phyloP scores from a whole-genome alignment of 1,284 basidiomycete genomes.

The Trametes sp. region DNA sequence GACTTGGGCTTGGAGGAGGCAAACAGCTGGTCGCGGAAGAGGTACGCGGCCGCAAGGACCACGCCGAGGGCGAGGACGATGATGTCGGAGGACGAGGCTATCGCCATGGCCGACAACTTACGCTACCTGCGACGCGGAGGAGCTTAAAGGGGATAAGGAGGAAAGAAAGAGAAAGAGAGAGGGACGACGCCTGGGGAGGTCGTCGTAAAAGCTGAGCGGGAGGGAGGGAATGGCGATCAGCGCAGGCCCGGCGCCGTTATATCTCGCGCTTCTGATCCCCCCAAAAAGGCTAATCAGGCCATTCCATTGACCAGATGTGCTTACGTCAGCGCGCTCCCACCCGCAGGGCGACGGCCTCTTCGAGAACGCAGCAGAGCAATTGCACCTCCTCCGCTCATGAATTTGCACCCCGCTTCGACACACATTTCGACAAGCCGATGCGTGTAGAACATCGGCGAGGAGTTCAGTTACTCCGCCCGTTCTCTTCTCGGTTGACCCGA shows the following conservation, averaged over 20 bases:
- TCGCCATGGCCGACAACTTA: slow-evolving; percentile 51
- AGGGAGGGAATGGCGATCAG: slow-evolving; percentile 1
- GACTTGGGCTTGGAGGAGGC: slow-evolving; percentile 65
- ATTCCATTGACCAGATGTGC: slow-evolving; percentile 5
- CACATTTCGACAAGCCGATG: not conserved
- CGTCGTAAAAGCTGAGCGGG: slow-evolving; percentile 13
- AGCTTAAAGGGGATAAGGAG: slow-evolving; percentile 16
- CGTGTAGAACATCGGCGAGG: not conserved
- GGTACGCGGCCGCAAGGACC: slow-evolving; percentile 74
- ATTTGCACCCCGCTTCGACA: too few relatives aligned
- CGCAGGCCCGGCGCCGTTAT: slow-evolving; percentile 17
- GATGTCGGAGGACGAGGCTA: slow-evolving; percentile 65
- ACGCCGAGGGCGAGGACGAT: slow-evolving; percentile 75
- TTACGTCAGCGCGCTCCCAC: slow-evolving; percentile 22
- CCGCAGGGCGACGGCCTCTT: not conserved
- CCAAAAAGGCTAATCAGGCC: slow-evolving; percentile 22
- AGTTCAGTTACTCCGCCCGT: not conserved
- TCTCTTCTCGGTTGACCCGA: not conserved
- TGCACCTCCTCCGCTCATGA: too few relatives aligned
- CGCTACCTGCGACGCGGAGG: slow-evolving; percentile 39
- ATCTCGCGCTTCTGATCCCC: slow-evolving; percentile 13
- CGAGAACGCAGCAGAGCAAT: too few relatives aligned
- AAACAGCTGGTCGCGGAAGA: slow-evolving; percentile 82
- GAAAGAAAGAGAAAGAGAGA: slow-evolving; percentile 23
- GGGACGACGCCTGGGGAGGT: slow-evolving; percentile 16